These are phyloP conservation scores for Fusarium sp. DNA, from an alignment of 2,329 filamentous ascomycete species.

Conservation along the genomic window DNA sequence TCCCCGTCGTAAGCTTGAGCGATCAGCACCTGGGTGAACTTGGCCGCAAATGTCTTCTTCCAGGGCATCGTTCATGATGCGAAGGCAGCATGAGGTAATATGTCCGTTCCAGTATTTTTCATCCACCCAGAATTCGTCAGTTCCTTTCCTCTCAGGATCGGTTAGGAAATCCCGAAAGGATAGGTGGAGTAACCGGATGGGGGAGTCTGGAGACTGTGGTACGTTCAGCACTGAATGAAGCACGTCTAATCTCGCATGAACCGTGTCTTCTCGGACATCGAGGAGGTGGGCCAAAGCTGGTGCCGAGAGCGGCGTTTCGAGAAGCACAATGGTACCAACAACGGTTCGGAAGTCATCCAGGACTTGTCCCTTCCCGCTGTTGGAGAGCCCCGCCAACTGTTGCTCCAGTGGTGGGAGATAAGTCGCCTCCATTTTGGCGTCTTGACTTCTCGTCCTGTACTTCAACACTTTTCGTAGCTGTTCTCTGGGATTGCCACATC, in stretches of 20 bases:
- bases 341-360: constrained; percentile 38
- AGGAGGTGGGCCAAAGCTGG: constrained; percentile 25
- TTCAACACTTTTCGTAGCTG: constrained; percentile 42
- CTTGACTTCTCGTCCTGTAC: neutral
- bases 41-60: constrained; percentile 50
- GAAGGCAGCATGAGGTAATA: constrained; percentile 50
- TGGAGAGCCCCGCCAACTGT: neutral
- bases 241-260: neutral
- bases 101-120: constrained; percentile 40
- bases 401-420: constrained; percentile 27
- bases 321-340: constrained; percentile 40
- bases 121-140: constrained; percentile 51
- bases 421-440: constrained; percentile 21
- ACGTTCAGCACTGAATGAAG: constrained; percentile 3
- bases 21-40: neutral
- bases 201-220: neutral
- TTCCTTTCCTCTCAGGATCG: constrained; percentile 27
- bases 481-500: constrained; percentile 31
- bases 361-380: constrained; percentile 4
- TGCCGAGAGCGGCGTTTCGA: constrained; percentile 30
- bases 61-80: constrained; percentile 47
- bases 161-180: constrained; percentile 55
- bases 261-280: neutral
- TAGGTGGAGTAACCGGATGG: constrained; percentile 44
- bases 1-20: neutral